A percentile compares a stretch with the other conserved stretches of the same genome.
Conservation (phyloP, 352 stramenopile species). For the Phytophthora sp. region DNA sequence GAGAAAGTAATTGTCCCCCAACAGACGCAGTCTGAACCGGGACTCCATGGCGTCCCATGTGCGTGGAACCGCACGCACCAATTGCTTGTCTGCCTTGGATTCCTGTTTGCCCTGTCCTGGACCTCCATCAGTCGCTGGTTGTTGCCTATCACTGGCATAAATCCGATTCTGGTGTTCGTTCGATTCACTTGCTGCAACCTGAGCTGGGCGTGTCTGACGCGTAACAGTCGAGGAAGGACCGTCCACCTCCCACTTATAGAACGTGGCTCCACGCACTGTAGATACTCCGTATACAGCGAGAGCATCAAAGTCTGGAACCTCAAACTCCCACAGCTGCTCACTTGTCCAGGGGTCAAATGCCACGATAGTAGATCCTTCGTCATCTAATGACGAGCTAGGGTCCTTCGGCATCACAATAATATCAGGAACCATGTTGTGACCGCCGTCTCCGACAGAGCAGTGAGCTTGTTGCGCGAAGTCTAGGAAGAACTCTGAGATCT, state of each 20-base stretch:
- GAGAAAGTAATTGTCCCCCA: constrained; percentile 70
- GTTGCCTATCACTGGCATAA: constrained; percentile 5
- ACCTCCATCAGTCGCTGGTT: not conserved
- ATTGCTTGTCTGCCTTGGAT: constrained; percentile 22
- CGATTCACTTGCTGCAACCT: constrained; percentile 2
- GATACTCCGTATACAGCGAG: constrained; percentile 75
- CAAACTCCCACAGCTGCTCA: constrained; percentile 76
- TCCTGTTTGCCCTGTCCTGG: constrained; percentile 4
- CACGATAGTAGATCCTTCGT: constrained; percentile 73
- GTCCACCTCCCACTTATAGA: constrained; percentile 78
- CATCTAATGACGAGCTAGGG: constrained; percentile 46
- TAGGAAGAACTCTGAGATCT: constrained; percentile 85
- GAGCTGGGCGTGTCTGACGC: constrained; percentile 4
- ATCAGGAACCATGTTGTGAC: constrained; percentile 43
- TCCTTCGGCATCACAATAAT: constrained; percentile 73
- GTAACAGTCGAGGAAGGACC: constrained; percentile 59
- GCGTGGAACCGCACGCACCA: constrained; percentile 35
- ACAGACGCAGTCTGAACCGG: constrained; percentile 53
- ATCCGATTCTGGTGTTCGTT: constrained; percentile 15
- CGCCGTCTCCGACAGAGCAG: constrained; percentile 45
- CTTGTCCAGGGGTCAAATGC: constrained; percentile 76
- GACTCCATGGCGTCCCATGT: constrained; percentile 52
- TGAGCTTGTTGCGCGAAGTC: constrained; percentile 66
- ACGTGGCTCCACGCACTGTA: constrained; percentile 51
- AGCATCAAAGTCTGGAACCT: constrained; percentile 73